Evolutionary conservation across 1,284 basidiomycete genomes (phyloP).

Genomic region (Erythrobasidium hasegawianum): DNA sequence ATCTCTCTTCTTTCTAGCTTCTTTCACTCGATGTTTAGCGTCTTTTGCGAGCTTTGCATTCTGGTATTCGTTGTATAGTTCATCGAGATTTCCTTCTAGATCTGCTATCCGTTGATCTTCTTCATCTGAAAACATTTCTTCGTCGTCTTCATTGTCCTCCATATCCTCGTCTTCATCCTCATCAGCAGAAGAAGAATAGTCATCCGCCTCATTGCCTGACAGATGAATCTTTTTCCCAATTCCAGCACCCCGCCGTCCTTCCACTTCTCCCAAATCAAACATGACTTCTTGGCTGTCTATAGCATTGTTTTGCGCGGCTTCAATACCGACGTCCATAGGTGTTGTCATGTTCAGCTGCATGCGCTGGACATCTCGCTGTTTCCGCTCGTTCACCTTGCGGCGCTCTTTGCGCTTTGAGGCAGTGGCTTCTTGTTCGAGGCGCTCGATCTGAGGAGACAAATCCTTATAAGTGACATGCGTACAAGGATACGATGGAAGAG

Average conservation of each 20-base stretch:
- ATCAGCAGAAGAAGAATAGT: conserved; percentile 50
- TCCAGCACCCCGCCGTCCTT: conserved; percentile 53
- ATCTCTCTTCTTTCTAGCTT: conserved; percentile 69
- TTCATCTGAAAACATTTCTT: conserved; percentile 47
- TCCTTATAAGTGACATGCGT: conserved; percentile 65
- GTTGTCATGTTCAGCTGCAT: conserved; percentile 98
- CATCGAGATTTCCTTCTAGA: conserved; percentile 82
- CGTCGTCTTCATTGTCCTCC: conserved; percentile 68
- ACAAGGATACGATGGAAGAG: conserved; percentile 36
- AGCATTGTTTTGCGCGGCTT: conserved; percentile 59
- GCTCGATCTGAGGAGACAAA: conserved; percentile 1
- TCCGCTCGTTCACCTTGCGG: conserved; percentile 82
- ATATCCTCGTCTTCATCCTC: conserved; percentile 61
- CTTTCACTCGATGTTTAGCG: conserved; percentile 82
- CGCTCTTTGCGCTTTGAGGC: conserved; percentile 74
- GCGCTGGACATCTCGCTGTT: conserved; percentile 80
- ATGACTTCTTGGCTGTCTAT: conserved; percentile 68
- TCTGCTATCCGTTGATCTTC: conserved; percentile 54
- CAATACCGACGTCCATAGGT: conserved; percentile 89
- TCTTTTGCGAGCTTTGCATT: conserved; percentile 77
- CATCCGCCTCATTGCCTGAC: conserved; percentile 56
- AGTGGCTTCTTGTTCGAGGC: conserved; percentile 60
- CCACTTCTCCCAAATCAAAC: conserved; percentile 72
- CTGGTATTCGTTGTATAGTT: conserved; percentile 82
- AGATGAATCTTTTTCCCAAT: conserved; percentile 52